phyloP scores from a whole-genome alignment of 2,329 filamentous ascomycete genomes.

The Colletotrichum tropicale region DNA sequence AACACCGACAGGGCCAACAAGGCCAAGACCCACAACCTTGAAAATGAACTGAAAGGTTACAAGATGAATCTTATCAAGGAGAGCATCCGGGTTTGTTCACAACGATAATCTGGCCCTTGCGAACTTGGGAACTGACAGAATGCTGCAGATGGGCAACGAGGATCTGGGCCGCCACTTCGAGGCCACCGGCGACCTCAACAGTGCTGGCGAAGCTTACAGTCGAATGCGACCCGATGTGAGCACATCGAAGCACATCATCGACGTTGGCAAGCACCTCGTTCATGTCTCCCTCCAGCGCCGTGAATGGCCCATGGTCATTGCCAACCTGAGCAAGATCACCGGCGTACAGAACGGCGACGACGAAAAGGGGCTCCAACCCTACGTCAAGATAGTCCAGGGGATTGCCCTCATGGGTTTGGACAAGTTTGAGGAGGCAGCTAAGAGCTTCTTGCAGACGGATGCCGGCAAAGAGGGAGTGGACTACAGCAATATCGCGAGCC shows the following conservation, averaged over 20 bases:
- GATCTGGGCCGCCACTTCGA: conserved; percentile 88
- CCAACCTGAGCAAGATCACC: conserved; percentile 67
- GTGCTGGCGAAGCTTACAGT: conserved; percentile 77
- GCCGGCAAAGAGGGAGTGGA: conserved; percentile 31
- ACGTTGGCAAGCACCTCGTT: conserved; percentile 81
- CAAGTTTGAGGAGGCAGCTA: conserved; percentile 68
- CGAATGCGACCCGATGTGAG: conserved; percentile 93
- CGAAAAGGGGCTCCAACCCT: conserved; percentile 55
- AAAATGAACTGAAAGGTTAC: conserved; percentile 86
- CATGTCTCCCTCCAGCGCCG: conserved; percentile 76
- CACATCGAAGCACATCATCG: conserved; percentile 80
- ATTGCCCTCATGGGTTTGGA: conserved; percentile 52
- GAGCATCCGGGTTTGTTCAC: conserved; percentile 77
- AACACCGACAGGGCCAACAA: conserved; percentile 69
- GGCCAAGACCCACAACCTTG: conserved; percentile 75
- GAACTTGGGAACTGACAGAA: conserved; percentile 3
- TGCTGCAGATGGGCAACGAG: conserved; percentile 84
- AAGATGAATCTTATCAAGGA: conserved; percentile 98
- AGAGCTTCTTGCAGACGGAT: conserved; percentile 70
- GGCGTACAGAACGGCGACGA: conserved; percentile 48
- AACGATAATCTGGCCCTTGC: neutral
- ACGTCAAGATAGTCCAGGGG: conserved; percentile 56
- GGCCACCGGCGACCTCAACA: conserved; percentile 73
- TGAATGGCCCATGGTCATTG: conserved; percentile 75
- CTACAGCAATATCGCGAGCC: conserved; percentile 76